These are phyloP conservation scores for Wickerhamiella spandovensis DNA, from an alignment of 805 yeast species.

Conservation along the genomic window DNA sequence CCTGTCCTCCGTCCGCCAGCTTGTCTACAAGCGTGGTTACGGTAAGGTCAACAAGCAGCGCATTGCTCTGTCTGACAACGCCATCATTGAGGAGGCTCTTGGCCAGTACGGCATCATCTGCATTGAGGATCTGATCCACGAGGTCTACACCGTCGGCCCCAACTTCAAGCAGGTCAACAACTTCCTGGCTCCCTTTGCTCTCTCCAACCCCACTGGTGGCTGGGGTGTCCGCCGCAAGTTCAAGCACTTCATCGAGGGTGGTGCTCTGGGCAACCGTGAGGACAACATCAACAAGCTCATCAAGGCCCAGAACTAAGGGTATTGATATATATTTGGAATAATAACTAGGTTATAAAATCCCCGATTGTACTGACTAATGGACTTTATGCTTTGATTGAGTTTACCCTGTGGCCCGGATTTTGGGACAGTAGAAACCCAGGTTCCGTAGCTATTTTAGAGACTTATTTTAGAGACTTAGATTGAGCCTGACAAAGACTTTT, in stretches of 20 bases:
- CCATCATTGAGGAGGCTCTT: conserved; percentile 73
- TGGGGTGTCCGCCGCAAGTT: conserved; percentile 95
- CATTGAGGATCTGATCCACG: conserved; percentile 90
- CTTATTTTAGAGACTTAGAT: no score
- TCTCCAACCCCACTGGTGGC: conserved; percentile 94
- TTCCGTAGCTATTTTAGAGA: no score
- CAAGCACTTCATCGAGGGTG: conserved; percentile 96
- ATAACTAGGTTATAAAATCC: not conserved
- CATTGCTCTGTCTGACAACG: conserved; percentile 76
- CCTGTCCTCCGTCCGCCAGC: conserved; percentile 79
- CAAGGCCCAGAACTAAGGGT: conserved; percentile 74
- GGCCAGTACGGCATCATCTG: conserved; percentile 90
- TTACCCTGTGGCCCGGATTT: no score
- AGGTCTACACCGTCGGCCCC: conserved; percentile 92
- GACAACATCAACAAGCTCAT: conserved; percentile 87
- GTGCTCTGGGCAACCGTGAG: conserved; percentile 98
- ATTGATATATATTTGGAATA: conserved; percentile 5
- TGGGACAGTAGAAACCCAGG: no score
- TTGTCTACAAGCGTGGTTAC: conserved; percentile 94
- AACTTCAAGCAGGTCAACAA: conserved; percentile 97
- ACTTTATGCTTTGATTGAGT: not conserved
- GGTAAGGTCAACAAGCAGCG: conserved; percentile 96
- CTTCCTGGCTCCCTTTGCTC: conserved; percentile 97
- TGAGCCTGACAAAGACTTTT: no score
- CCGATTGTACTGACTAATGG: not conserved